Percentiles rank a stretch among this genome's conserved stretches.
Conservation (phyloP, 2,329 filamentous ascomycete genomes). For the Botrytis deweyae region DNA sequence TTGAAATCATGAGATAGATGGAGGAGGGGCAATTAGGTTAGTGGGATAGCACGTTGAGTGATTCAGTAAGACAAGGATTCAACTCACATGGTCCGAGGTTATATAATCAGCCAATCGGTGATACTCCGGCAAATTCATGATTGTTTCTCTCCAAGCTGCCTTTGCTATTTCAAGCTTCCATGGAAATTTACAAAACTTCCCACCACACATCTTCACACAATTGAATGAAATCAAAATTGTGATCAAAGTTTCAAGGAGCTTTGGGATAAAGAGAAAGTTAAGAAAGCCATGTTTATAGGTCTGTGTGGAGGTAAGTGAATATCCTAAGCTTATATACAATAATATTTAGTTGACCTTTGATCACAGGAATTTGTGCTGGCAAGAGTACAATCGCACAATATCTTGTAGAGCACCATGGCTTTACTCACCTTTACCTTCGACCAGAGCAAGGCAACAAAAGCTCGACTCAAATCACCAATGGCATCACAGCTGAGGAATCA, state of each 20-base stretch:
- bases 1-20: conserved; percentile 3
- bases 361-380: conserved; percentile 82
- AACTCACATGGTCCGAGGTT: conserved; percentile 16
- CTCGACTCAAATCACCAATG: conserved; percentile 12
- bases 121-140: conserved; percentile 5
- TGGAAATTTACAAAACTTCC: background rate
- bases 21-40: conserved; percentile 2
- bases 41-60: background rate
- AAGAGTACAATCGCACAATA: conserved; percentile 89
- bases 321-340: background rate
- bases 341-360: background rate
- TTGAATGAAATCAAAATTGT: background rate
- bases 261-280: background rate
- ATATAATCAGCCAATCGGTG: conserved; percentile 7
- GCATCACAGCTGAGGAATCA: conserved; percentile 13
- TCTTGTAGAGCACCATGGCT: conserved; percentile 79
- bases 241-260: background rate
- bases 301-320: conserved; percentile 63
- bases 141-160: conserved; percentile 4
- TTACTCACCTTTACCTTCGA: conserved; percentile 67
- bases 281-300: conserved; percentile 65
- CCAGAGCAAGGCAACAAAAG: conserved; percentile 8
- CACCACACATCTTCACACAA: conserved; percentile 1
- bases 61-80: conserved; percentile 6
- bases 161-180: background rate